A percentile compares a stretch with the other conserved stretches of the same genome.
phyloP scores from a whole-genome alignment of 495 filamentous ascomycete species.

The Aspergillus diversus region DNA sequence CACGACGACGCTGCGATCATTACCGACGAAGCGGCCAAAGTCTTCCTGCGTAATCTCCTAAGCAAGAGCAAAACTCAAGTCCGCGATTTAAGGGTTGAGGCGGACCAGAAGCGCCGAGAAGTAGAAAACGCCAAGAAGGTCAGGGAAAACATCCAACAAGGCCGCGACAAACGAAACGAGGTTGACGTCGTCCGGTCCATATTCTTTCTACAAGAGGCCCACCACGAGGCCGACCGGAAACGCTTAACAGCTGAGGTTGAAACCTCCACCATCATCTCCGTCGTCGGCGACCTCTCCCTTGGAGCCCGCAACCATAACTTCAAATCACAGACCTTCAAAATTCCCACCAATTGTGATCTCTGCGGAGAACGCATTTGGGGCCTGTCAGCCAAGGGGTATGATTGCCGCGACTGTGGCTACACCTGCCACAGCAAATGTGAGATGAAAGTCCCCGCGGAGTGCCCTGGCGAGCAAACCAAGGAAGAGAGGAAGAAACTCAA shows the following conservation, averaged over 20 bases:
- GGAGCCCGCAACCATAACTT: constrained; percentile 95
- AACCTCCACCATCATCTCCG: constrained; percentile 80
- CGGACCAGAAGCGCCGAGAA: constrained; percentile 81
- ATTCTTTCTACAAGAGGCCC: constrained; percentile 77
- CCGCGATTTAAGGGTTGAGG: constrained; percentile 75
- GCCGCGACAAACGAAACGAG: constrained; percentile 83
- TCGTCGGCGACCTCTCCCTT: constrained; percentile 86
- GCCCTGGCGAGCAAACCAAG: constrained; percentile 89
- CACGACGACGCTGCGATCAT: constrained; percentile 87
- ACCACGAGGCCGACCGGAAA: constrained; percentile 86
- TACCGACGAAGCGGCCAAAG: constrained; percentile 79
- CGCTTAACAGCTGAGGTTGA: constrained; percentile 89
- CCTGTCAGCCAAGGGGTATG: constrained; percentile 90
- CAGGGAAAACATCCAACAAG: constrained; percentile 75
- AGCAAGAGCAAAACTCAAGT: constrained; percentile 85
- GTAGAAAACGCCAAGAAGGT: constrained; percentile 73
- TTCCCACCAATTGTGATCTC: constrained; percentile 96
- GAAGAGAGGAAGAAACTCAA: constrained; percentile 95
- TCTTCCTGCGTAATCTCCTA: constrained; percentile 89
- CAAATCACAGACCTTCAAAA: constrained; percentile 96
- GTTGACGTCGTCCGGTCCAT: constrained; percentile 75
- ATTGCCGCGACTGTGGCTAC: constrained; percentile 94
- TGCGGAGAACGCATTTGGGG: constrained; percentile 98
- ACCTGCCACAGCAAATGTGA: constrained; percentile 99
- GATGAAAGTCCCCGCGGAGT: constrained; percentile 96